A percentile compares a stretch with the other conserved stretches of the same genome.
Evolutionary conservation across 495 filamentous ascomycete genomes (phyloP).

Genomic region (Aeminium ludgeri): DNA sequence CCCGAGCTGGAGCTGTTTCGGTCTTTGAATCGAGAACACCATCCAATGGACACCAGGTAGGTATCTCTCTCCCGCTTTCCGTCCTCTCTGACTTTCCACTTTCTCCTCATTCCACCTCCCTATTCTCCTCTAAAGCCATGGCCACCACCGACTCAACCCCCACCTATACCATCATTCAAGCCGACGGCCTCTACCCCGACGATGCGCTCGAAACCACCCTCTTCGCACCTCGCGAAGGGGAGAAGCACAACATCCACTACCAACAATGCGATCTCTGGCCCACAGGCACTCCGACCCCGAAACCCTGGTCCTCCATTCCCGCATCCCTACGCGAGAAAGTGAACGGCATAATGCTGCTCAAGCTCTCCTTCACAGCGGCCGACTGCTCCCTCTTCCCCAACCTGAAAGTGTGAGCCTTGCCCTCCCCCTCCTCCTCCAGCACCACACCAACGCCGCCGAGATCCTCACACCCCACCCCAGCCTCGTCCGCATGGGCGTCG

Average conservation of each 20-base stretch:
- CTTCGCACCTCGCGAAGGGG: slow-evolving; percentile 6
- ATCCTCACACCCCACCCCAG: background rate
- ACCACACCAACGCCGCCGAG: background rate
- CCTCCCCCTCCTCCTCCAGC: background rate
- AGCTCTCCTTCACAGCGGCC: slow-evolving; percentile 7
- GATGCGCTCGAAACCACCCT: slow-evolving; percentile 5
- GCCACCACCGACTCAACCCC: slow-evolving; percentile 2
- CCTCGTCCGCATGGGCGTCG: slow-evolving; percentile 15
- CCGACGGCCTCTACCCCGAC: slow-evolving; percentile 12
- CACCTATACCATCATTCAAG: slow-evolving; percentile 14
- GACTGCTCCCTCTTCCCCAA: slow-evolving; percentile 11
- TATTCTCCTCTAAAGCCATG: background rate
- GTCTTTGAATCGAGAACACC: too few relatives aligned
- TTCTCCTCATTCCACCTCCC: background rate
- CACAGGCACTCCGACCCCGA: background rate
- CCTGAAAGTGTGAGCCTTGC: slow-evolving; percentile 12
- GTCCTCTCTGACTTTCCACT: too few relatives aligned
- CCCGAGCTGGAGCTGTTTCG: too few relatives aligned
- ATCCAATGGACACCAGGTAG: too few relatives aligned
- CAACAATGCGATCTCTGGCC: slow-evolving; percentile 6
- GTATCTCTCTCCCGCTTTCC: too few relatives aligned
- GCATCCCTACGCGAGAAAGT: slow-evolving; percentile 11
- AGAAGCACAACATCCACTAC: slow-evolving; percentile 12
- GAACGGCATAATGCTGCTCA: slow-evolving; percentile 10
- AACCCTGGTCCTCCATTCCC: slow-evolving; percentile 11